A percentile compares a stretch with the other conserved stretches of the same genome.
Conservation (phyloP, 2,329 filamentous ascomycete genomes). For the Trichoderma gracile region DNA sequence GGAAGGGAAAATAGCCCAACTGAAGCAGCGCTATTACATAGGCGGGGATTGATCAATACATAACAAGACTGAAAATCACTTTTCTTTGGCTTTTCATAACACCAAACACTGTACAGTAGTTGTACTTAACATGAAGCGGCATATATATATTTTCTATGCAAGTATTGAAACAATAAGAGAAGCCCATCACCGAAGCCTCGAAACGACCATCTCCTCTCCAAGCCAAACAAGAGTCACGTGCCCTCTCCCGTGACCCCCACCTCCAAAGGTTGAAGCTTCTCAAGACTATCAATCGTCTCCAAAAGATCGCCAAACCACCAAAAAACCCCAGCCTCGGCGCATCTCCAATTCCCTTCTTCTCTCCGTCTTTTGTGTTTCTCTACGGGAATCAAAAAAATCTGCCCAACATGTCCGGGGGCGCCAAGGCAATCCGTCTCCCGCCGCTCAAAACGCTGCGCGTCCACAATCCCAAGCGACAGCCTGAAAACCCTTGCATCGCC, state of each 20-base stretch:
- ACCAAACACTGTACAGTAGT: too few relatives aligned
- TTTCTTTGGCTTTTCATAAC: too few relatives aligned
- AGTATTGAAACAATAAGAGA: too few relatives aligned
- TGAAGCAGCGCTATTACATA: too few relatives aligned
- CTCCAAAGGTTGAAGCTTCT: neutral
- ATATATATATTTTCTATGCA: too few relatives aligned
- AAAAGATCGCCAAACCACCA: slow-evolving; percentile 2
- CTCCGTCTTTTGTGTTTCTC: neutral
- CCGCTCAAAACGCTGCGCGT: slow-evolving; percentile 58
- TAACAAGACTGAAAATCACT: too few relatives aligned
- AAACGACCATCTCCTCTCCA: too few relatives aligned
- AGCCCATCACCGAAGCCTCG: too few relatives aligned
- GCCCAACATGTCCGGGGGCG: slow-evolving; percentile 46
- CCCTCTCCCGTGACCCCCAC: slow-evolving; percentile 7
- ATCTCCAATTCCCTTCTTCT: neutral
- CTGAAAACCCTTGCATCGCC: slow-evolving; percentile 54
- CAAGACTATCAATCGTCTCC: neutral
- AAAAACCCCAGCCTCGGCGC: neutral
- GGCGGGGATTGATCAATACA: too few relatives aligned
- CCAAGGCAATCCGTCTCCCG: slow-evolving; percentile 58
- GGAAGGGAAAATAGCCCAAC: too few relatives aligned
- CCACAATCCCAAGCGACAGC: slow-evolving; percentile 51
- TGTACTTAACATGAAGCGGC: too few relatives aligned
- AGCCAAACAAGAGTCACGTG: slow-evolving; percentile 8
- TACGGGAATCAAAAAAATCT: neutral